A percentile compares a stretch with the other conserved stretches of the same genome.
Conservation (phyloP, 2,329 filamentous ascomycete species). For the Dothideomycetes sp. region DNA sequence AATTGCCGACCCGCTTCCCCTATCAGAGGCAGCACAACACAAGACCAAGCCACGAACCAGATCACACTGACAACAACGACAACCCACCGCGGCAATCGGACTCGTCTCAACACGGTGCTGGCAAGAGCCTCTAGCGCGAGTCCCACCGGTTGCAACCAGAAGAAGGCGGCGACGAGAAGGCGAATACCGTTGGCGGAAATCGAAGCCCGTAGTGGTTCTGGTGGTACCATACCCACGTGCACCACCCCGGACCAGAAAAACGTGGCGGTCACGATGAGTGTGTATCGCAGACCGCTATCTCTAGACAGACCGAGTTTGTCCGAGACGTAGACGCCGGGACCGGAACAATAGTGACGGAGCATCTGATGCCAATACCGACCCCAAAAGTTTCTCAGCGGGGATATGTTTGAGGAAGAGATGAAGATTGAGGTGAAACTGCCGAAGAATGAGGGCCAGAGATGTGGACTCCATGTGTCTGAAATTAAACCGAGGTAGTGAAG, state of each 20-base stretch:
- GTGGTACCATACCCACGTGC: constrained; percentile 25
- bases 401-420: constrained; percentile 14
- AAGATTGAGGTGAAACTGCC: constrained; percentile 16
- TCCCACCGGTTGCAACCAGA: constrained; percentile 23
- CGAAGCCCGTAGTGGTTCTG: constrained; percentile 18
- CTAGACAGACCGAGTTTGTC: constrained; percentile 15
- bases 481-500: constrained; percentile 17
- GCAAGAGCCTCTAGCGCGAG: constrained; percentile 19
- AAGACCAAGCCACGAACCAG: constrained; percentile 21
- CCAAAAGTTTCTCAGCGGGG: constrained; percentile 24
- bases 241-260: constrained; percentile 23
- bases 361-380: constrained; percentile 26
- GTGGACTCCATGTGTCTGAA: constrained; percentile 20
- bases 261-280: constrained; percentile 18
- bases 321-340: constrained; percentile 20
- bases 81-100: background rate
- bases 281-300: constrained; percentile 17
- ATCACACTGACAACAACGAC: constrained; percentile 15
- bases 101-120: constrained; percentile 7
- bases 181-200: constrained; percentile 2
- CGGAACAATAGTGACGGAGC: constrained; percentile 21
- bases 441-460: constrained; percentile 23
- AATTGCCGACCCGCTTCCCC: constrained; percentile 20
- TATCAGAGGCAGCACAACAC: constrained; percentile 18
- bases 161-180: constrained; percentile 19